phyloP scores from a whole-genome alignment of 139 green algal species.

The Chlorella sorokiniana region DNA sequence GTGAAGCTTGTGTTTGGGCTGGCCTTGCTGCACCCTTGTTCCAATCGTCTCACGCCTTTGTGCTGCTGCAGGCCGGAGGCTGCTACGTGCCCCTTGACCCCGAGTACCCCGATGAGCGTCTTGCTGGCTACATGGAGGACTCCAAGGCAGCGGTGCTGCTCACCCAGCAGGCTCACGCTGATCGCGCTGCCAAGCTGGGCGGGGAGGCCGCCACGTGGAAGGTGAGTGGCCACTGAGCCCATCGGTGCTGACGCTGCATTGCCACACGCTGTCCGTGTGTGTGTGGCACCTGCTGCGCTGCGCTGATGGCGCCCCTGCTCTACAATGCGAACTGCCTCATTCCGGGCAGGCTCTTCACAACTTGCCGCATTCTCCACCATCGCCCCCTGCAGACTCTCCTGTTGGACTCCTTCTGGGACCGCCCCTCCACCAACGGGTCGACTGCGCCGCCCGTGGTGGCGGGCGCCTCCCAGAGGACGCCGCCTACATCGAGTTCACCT shows the following conservation, averaged over 20 bases:
- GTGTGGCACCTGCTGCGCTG: neutral
- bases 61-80: constrained; percentile 36
- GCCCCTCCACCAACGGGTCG: neutral
- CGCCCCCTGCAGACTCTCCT: neutral
- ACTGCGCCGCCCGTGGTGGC: no score
- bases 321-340: no score
- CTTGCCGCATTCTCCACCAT: neutral
- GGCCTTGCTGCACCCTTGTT: neutral
- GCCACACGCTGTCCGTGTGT: neutral
- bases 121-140: constrained; percentile 56
- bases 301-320: no score
- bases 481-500: constrained; percentile 73
- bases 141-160: constrained; percentile 1
- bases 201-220: neutral
- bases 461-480: neutral
- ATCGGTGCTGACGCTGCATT: no score
- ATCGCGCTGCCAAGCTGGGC: constrained; percentile 1
- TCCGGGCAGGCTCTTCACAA: no score
- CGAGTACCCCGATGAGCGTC: constrained; percentile 49
- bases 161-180: constrained; percentile 7
- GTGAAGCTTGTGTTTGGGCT: no score
- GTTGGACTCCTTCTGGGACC: constrained; percentile 25
- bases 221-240: neutral
- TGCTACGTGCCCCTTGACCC: constrained; percentile 67
- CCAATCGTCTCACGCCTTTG: neutral